Evolutionary conservation across 192 early-diverging fungal genomes (phyloP).

Genomic region (Coemansia sp.): DNA sequence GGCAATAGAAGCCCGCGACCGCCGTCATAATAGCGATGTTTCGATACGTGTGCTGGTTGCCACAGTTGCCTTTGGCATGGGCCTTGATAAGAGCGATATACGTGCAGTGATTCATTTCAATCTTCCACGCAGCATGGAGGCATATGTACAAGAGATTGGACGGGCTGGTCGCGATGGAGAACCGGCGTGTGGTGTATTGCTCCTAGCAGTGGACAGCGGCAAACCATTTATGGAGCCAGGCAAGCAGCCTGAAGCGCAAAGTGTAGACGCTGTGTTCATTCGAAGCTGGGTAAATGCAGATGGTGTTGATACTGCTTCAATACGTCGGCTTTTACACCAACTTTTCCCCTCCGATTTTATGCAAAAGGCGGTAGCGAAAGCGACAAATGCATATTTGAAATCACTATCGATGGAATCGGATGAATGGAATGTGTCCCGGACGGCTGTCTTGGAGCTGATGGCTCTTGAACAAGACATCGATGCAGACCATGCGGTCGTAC

Average conservation of each 20-base stretch:
- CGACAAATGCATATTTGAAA: conserved; percentile 1
- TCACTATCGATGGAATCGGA: neutral
- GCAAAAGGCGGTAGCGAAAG: conserved; percentile 13
- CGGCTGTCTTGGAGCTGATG: conserved; percentile 23
- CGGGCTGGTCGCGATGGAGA: conserved; percentile 67
- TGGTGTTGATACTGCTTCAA: conserved; percentile 25
- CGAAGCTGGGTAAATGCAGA: conserved; percentile 36
- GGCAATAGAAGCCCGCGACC: neutral
- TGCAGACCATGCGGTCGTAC: conserved; percentile 32
- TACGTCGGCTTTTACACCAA: conserved; percentile 25
- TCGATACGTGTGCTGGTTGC: conserved; percentile 68
- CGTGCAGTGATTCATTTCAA: conserved; percentile 75
- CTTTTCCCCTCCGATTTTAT: conserved; percentile 32
- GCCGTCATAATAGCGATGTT: neutral
- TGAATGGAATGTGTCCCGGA: conserved; percentile 14
- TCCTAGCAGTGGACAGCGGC: conserved; percentile 48
- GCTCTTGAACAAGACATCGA: conserved; percentile 30
- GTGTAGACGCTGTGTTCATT: conserved; percentile 23
- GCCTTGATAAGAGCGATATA: conserved; percentile 71
- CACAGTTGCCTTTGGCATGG: conserved; percentile 77
- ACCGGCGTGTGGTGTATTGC: conserved; percentile 51
- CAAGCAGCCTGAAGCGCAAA: neutral
- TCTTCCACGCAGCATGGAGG: conserved; percentile 71
- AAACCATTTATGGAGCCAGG: neutral
- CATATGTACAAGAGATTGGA: conserved; percentile 77